A percentile compares a stretch with the other conserved stretches of the same genome.
Conservation (phyloP, 805 yeast species). For the Saccharomyces kudriavzevii region DNA sequence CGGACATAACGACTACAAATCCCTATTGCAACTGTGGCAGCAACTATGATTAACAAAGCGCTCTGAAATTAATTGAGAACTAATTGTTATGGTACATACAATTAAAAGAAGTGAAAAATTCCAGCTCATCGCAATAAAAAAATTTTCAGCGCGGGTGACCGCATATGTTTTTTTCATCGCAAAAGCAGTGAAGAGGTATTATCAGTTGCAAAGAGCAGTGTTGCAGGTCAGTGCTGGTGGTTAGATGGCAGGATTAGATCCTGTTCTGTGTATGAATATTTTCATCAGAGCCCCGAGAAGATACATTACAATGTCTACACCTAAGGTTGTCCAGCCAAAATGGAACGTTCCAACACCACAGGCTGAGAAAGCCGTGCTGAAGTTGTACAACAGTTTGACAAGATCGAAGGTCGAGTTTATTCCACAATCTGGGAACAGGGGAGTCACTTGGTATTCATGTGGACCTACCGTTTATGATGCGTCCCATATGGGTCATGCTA, state of each 20-base stretch:
- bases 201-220: background rate
- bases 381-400: slow-evolving; percentile 76
- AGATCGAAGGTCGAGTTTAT: slow-evolving; percentile 68
- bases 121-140: background rate
- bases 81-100: background rate
- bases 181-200: background rate
- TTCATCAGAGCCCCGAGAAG: background rate
- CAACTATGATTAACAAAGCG: background rate
- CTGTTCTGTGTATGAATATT: background rate
- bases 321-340: slow-evolving; percentile 40
- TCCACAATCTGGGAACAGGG: slow-evolving; percentile 51
- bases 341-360: slow-evolving; percentile 38
- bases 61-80: background rate
- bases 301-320: background rate
- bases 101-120: background rate
- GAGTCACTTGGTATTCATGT: slow-evolving; percentile 91
- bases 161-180: background rate
- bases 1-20: slow-evolving; percentile 6
- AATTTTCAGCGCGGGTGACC: background rate
- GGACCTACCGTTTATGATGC: slow-evolving; percentile 98
- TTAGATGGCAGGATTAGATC: background rate
- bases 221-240: background rate
- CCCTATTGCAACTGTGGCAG: background rate
- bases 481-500: slow-evolving; percentile 96
- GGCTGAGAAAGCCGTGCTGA: slow-evolving; percentile 39